These are phyloP conservation scores for Carex arenaria DNA, from an alignment of 202 grass and related monocot genomes.

Conservation along the genomic window DNA sequence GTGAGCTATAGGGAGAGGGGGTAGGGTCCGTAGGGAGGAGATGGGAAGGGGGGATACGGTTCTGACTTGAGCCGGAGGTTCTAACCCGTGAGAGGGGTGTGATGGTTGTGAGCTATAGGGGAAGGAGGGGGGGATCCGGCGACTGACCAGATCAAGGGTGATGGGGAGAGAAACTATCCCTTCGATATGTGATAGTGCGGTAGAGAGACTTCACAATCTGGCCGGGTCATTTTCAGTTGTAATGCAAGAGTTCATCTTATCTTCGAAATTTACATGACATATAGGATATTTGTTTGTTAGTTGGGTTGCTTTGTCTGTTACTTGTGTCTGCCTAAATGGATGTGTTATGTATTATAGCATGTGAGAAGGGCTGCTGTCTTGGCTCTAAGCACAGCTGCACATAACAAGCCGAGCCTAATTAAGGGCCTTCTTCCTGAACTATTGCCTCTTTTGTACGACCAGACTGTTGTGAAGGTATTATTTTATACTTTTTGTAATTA, in stretches of 20 bases:
- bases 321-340: slow-evolving; percentile 15
- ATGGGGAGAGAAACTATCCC: too few species aligned
- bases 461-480: slow-evolving; percentile 95
- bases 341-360: slow-evolving; percentile 55
- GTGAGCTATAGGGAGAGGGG: too few species aligned
- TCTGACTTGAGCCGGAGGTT: too few species aligned
- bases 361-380: slow-evolving; percentile 93
- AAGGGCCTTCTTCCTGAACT: slow-evolving; percentile 90
- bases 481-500: not conserved
- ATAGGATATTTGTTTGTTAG: not conserved
- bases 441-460: slow-evolving; percentile 91
- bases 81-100: too few species aligned
- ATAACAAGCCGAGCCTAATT: slow-evolving; percentile 97
- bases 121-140: too few species aligned
- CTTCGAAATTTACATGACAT: not conserved
- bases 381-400: slow-evolving; percentile 89
- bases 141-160: too few species aligned
- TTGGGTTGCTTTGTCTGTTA: slow-evolving; percentile 10
- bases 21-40: too few species aligned
- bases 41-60: too few species aligned
- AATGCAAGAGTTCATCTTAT: not conserved
- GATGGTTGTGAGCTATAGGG: too few species aligned
- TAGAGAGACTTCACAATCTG: too few species aligned
- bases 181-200: too few species aligned
- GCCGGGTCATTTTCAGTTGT: not conserved